Conservation (phyloP, 345 rosid species). For the Sonneratia alba region DNA sequence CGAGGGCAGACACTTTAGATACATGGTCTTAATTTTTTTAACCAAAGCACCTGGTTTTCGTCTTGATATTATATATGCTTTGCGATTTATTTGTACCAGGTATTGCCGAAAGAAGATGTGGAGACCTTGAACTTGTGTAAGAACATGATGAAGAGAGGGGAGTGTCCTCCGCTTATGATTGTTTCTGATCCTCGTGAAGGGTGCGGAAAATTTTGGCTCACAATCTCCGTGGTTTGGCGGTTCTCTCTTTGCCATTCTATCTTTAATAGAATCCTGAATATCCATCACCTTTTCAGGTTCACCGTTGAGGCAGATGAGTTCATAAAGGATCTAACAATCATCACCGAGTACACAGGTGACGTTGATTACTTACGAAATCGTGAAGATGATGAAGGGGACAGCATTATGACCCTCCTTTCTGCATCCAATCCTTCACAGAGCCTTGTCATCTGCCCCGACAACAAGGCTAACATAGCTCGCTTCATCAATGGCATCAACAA, state of each 20-base stretch:
- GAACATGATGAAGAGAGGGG: slow-evolving; percentile 68
- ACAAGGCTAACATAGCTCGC: slow-evolving; percentile 70
- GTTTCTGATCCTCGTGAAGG: slow-evolving; percentile 79
- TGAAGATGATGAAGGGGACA: slow-evolving; percentile 83
- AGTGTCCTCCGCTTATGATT: slow-evolving; percentile 82
- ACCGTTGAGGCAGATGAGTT: slow-evolving; percentile 78
- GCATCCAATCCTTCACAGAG: slow-evolving; percentile 48
- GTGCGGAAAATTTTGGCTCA: slow-evolving; percentile 21
- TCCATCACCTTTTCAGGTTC: slow-evolving; percentile 32
- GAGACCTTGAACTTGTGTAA: slow-evolving; percentile 70
- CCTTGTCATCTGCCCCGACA: slow-evolving; percentile 90
- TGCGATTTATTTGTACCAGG: slow-evolving; percentile 25
- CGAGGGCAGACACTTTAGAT: no score
- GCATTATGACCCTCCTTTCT: slow-evolving; percentile 86
- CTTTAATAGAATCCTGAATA: not conserved
- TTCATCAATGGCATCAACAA: slow-evolving; percentile 95
- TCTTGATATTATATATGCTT: not conserved
- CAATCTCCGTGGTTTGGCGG: not conserved
- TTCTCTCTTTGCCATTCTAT: not conserved
- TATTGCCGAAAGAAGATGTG: slow-evolving; percentile 59
- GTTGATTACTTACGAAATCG: slow-evolving; percentile 76
- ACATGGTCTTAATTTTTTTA: no score
- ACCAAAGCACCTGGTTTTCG: not conserved
- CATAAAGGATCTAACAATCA: slow-evolving; percentile 75
- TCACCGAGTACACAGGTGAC: slow-evolving; percentile 85